These are phyloP conservation scores for Tuber umbilicatum DNA, from an alignment of 495 filamentous ascomycete species.

Conservation along the genomic window DNA sequence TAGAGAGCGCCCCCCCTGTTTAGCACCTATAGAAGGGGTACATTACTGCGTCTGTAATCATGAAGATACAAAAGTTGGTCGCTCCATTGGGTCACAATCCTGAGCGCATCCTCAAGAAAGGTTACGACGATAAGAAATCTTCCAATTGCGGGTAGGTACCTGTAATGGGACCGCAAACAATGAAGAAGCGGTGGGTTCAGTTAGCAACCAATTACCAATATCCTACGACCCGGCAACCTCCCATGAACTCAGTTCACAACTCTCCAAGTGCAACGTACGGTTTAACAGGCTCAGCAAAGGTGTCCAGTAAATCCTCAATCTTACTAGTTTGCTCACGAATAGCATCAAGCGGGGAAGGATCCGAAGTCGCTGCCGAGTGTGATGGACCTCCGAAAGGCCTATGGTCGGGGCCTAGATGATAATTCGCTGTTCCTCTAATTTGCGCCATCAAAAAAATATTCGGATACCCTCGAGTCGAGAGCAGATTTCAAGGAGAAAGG, in stretches of 20 bases:
- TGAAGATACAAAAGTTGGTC: constrained; percentile 91
- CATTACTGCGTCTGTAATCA: constrained; percentile 88
- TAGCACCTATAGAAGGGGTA: constrained; percentile 12
- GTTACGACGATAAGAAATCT: constrained; percentile 97
- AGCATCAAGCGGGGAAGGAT: constrained; percentile 64
- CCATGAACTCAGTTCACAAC: not conserved
- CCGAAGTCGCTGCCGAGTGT: constrained; percentile 39
- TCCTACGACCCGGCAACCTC: not conserved
- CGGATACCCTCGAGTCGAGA: not conserved
- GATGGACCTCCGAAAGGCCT: constrained; percentile 58
- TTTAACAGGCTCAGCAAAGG: constrained; percentile 81
- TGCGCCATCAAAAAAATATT: constrained; percentile 67
- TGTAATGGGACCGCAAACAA: constrained; percentile 42
- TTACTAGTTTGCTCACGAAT: constrained; percentile 94
- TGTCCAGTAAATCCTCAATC: constrained; percentile 92
- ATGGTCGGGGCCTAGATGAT: constrained; percentile 75
- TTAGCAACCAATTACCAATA: not conserved
- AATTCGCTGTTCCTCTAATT: constrained; percentile 91
- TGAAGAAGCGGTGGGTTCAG: not conserved
- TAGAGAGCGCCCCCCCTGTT: constrained; percentile 15
- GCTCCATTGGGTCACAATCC: constrained; percentile 96
- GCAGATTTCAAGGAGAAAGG: not conserved
- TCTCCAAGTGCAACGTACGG: constrained; percentile 60
- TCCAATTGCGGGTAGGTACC: constrained; percentile 89
- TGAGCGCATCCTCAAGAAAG: constrained; percentile 91